Percentiles rank a stretch among this genome's conserved stretches.
Conservation (phyloP, 257 asterid species). For the Penstemon eatonii region DNA sequence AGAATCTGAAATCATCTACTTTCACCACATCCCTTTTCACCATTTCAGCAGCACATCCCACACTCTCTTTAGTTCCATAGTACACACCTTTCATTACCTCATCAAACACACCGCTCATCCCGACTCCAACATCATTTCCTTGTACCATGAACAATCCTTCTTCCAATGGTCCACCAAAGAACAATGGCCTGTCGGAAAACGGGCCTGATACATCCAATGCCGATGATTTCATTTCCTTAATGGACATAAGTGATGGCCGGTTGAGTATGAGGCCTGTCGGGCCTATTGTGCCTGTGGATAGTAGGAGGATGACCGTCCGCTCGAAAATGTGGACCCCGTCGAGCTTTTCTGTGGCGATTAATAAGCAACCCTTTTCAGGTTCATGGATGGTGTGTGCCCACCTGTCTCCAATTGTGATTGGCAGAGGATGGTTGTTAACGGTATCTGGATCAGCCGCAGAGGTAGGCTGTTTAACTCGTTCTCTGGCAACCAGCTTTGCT, state of each 20-base stretch:
- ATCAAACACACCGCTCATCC: constrained; percentile 62
- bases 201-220: constrained; percentile 47
- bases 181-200: constrained; percentile 65
- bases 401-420: constrained; percentile 47
- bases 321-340: constrained; percentile 92
- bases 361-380: constrained; percentile 77
- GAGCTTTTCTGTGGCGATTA: constrained; percentile 77
- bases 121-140: constrained; percentile 42
- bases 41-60: constrained; percentile 83
- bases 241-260: constrained; percentile 91
- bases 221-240: constrained; percentile 70
- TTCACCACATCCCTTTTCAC: constrained; percentile 62
- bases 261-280: constrained; percentile 76
- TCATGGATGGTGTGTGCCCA: constrained; percentile 88
- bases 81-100: constrained; percentile 81
- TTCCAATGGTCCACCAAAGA: constrained; percentile 89
- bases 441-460: constrained; percentile 35
- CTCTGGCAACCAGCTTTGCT: constrained; percentile 65
- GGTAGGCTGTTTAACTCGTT: constrained; percentile 37
- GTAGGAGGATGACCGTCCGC: constrained; percentile 63
- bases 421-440: constrained; percentile 27
- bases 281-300: constrained; percentile 66
- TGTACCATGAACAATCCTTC: constrained; percentile 63
- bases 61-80: constrained; percentile 71
- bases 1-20: constrained; percentile 65